Evolutionary conservation across 2,329 filamentous ascomycete genomes (phyloP).

Genomic region (Neonectria ditissima): DNA sequence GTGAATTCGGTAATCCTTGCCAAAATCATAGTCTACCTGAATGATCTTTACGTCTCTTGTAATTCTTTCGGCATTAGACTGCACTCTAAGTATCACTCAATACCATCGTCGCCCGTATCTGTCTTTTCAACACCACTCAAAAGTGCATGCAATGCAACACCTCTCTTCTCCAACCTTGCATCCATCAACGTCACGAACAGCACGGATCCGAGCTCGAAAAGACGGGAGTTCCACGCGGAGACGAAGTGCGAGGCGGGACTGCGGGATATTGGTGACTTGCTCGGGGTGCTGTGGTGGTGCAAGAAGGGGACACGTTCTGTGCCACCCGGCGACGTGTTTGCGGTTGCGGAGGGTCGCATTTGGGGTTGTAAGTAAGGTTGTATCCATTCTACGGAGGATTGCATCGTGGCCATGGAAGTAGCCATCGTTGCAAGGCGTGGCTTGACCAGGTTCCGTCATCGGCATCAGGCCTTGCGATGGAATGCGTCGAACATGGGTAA

Average conservation of each 20-base stretch:
- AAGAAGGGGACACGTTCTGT: background rate
- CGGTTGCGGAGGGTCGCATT: background rate
- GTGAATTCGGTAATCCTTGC: too few relatives aligned
- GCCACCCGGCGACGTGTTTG: background rate
- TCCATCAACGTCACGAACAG: slow-evolving; percentile 60
- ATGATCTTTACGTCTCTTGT: too few relatives aligned
- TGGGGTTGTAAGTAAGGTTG: background rate
- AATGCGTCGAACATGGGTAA: too few relatives aligned
- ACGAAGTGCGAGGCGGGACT: slow-evolving; percentile 17
- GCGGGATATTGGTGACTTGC: too few relatives aligned
- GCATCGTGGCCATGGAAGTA: background rate
- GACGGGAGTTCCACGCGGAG: slow-evolving; percentile 69
- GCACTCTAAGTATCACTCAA: too few relatives aligned
- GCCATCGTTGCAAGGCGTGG: background rate
- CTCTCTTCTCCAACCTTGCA: too few relatives aligned
- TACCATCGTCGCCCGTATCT: too few relatives aligned
- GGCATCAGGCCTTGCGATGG: background rate
- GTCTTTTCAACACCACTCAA: too few relatives aligned
- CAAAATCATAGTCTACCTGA: too few relatives aligned
- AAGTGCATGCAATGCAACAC: too few relatives aligned
- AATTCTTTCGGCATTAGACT: too few relatives aligned
- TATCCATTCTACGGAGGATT: background rate
- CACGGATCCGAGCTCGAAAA: slow-evolving; percentile 71
- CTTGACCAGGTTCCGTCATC: too few relatives aligned
- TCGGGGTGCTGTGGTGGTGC: background rate